Conservation (phyloP, 2,329 filamentous ascomycete species). For the Sclerotinia trifoliorum region DNA sequence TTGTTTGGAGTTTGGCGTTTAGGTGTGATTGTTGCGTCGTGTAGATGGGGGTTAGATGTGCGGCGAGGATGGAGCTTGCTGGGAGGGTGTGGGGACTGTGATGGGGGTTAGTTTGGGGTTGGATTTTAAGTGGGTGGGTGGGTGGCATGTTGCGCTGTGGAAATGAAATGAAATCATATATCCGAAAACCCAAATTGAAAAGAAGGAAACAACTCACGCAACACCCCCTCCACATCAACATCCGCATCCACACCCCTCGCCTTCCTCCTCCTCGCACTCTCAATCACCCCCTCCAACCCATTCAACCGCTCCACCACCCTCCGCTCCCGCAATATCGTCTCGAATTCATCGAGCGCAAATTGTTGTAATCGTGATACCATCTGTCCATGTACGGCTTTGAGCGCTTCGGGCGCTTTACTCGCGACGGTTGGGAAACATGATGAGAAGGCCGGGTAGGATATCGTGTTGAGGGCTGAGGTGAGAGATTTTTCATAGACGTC, state of each 20-base stretch:
- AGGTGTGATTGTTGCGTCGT: slow-evolving; percentile 54
- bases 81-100: slow-evolving; percentile 56
- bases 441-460: slow-evolving; percentile 57
- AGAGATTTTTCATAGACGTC: slow-evolving; percentile 54
- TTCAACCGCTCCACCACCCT: slow-evolving; percentile 58
- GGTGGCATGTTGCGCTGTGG: no score
- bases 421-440: slow-evolving; percentile 63
- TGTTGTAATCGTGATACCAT: slow-evolving; percentile 56
- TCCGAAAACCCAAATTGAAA: no score
- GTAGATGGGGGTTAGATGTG: slow-evolving; percentile 55
- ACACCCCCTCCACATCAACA: slow-evolving; percentile 12
- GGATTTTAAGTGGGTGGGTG: no score
- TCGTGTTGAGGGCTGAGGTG: slow-evolving; percentile 53
- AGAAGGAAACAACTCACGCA: not conserved
- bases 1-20: slow-evolving; percentile 56
- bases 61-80: slow-evolving; percentile 51
- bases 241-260: slow-evolving; percentile 22
- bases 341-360: slow-evolving; percentile 60
- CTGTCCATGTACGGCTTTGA: slow-evolving; percentile 56
- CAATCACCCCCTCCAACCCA: slow-evolving; percentile 56
- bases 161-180: no score
- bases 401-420: slow-evolving; percentile 48
- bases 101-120: not conserved
- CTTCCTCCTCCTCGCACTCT: slow-evolving; percentile 45
- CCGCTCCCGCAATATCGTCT: slow-evolving; percentile 51